phyloP scores from a whole-genome alignment of 2,329 filamentous ascomycete genomes.

The Juglanconis oblonga region DNA sequence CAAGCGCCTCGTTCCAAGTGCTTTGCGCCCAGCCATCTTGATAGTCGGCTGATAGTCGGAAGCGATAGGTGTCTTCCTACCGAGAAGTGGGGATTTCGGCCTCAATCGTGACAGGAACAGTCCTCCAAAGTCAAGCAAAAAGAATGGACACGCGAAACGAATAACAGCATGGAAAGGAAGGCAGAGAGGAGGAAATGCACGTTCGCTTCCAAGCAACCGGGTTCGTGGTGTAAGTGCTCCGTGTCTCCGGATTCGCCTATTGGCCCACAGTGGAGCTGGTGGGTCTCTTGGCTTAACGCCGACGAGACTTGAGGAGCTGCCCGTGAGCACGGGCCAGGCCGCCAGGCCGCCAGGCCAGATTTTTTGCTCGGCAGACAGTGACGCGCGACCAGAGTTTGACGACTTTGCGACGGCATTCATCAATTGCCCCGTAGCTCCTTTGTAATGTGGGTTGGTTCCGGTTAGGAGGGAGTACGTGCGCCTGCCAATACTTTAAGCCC shows the following conservation, averaged over 20 bases:
- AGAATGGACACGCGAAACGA: neutral
- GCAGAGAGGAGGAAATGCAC: neutral
- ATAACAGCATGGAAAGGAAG: neutral
- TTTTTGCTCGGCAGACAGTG: neutral
- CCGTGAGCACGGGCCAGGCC: neutral
- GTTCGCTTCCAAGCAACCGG: neutral
- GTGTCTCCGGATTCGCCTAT: neutral
- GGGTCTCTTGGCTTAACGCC: neutral
- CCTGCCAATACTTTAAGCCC: neutral
- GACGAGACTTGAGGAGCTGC: neutral
- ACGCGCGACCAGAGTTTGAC: neutral
- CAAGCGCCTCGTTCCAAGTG: neutral
- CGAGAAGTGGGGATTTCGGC: no score
- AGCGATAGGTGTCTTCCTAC: no score
- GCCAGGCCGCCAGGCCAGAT: neutral
- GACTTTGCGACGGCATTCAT: neutral
- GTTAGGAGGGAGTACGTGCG: neutral
- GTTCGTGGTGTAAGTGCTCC: neutral
- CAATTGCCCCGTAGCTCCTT: neutral
- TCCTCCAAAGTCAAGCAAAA: neutral
- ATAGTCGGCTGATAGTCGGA: neutral
- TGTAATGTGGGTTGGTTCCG: neutral
- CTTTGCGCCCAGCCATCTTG: constrained; percentile 10
- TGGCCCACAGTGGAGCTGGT: neutral
- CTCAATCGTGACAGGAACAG: no score